phyloP scores from a whole-genome alignment of 192 early-diverging fungal genomes.

The Coemansia sp. region DNA sequence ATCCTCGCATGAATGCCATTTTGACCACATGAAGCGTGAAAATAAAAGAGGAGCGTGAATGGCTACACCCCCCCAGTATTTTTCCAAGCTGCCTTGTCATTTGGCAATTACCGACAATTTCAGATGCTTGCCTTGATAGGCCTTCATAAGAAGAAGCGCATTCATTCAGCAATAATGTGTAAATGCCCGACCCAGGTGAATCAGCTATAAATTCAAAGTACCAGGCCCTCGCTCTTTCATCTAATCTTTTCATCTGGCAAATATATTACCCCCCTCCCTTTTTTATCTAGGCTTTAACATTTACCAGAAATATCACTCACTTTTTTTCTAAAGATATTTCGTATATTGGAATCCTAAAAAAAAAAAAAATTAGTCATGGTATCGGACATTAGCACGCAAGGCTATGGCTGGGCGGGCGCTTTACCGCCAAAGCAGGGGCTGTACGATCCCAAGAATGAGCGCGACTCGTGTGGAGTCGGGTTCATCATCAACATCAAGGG shows the following conservation, averaged over 20 bases:
- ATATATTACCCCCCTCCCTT: no score
- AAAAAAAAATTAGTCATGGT: background rate
- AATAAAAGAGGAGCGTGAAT: background rate
- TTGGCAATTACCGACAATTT: conserved; percentile 1
- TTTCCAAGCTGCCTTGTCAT: background rate
- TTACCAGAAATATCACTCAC: no score
- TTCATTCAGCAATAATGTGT: background rate
- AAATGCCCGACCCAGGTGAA: background rate
- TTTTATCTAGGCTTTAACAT: conserved; percentile 7
- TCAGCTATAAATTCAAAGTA: conserved; percentile 6
- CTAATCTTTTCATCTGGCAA: conserved; percentile 5
- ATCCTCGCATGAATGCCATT: background rate
- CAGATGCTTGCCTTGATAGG: background rate
- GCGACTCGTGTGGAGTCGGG: conserved; percentile 96
- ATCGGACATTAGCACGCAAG: background rate
- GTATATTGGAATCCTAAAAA: background rate
- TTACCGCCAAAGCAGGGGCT: conserved; percentile 83
- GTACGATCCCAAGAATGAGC: conserved; percentile 85
- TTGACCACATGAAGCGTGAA: conserved; percentile 6
- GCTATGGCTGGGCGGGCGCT: conserved; percentile 74
- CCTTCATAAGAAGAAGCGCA: background rate
- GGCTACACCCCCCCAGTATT: background rate
- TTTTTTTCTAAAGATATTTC: no score
- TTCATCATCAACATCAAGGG: conserved; percentile 96
- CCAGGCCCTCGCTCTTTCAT: background rate